Conservation (phyloP, 2,329 filamentous ascomycete species). For the Dactylella cylindrospora region DNA sequence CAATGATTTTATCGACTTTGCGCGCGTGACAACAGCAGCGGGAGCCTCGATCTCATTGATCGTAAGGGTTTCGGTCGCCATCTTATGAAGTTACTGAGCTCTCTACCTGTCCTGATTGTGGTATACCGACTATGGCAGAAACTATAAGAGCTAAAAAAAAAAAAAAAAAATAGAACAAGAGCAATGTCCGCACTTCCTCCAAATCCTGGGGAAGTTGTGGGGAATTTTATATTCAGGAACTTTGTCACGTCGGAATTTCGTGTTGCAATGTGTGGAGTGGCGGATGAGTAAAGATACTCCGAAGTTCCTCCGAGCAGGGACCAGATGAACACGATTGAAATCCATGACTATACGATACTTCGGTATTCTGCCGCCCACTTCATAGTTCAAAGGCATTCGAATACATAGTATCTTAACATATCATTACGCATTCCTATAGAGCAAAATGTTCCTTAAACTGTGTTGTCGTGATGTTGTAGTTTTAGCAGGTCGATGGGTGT, state of each 20-base stretch:
- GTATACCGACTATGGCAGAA: too few relatives aligned
- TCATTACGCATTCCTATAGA: too few relatives aligned
- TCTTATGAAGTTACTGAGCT: too few relatives aligned
- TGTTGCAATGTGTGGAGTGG: constrained; percentile 9
- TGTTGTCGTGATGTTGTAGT: too few relatives aligned
- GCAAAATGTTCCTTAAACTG: too few relatives aligned
- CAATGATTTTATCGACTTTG: not conserved
- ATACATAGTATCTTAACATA: too few relatives aligned
- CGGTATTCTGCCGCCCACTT: not conserved
- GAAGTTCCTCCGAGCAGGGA: constrained; percentile 32
- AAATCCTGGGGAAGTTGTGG: constrained; percentile 1
- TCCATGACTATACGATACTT: not conserved
- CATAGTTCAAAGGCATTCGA: too few relatives aligned
- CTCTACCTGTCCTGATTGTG: too few relatives aligned
- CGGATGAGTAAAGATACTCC: constrained; percentile 16
- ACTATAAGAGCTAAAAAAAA: too few relatives aligned
- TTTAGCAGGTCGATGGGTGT: too few relatives aligned
- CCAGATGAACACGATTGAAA: not conserved
- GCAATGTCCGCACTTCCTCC: too few relatives aligned
- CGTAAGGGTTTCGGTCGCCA: constrained; percentile 25
- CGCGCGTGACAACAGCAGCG: not conserved
- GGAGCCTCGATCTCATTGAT: constrained; percentile 12
- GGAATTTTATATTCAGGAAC: constrained; percentile 8
- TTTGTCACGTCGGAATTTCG: not conserved
- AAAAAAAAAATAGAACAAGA: too few relatives aligned